Conservation (phyloP, 176 grass and related monocot genomes). For the Phragmites australis region DNA sequence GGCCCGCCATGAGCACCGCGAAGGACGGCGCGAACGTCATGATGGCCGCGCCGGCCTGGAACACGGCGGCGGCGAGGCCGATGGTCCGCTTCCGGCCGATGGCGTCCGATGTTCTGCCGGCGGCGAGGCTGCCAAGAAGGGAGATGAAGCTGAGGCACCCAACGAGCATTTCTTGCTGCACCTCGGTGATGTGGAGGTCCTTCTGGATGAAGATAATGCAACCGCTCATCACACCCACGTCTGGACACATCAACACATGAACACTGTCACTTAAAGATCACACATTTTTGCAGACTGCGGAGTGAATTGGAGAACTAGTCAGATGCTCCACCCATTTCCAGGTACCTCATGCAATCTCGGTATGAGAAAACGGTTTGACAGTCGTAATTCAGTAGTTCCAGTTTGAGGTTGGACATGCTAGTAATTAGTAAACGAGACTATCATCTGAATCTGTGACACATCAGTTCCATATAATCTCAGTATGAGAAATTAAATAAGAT, state of each 20-base stretch:
- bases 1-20: constrained; percentile 54
- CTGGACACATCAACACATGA: constrained; percentile 15
- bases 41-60: constrained; percentile 58
- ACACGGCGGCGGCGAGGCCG: constrained; percentile 60
- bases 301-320: not conserved
- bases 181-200: constrained; percentile 64
- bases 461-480: not conserved
- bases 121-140: constrained; percentile 62
- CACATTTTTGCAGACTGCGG: not conserved
- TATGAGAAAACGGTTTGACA: too few relatives aligned
- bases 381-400: not conserved
- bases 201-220: constrained; percentile 82
- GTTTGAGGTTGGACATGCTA: not conserved
- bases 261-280: not conserved
- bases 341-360: not conserved
- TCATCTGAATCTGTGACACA: not conserved
- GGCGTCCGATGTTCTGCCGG: constrained; percentile 54
- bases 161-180: constrained; percentile 68
- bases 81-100: constrained; percentile 79
- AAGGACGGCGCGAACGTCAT: constrained; percentile 74
- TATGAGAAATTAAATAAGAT: not conserved
- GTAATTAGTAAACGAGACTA: not conserved
- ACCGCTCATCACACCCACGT: constrained; percentile 81
- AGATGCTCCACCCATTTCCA: not conserved
- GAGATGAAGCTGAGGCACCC: constrained; percentile 78